These are phyloP conservation scores for Paracorniculantispora psalliotae DNA, from an alignment of 2,329 filamentous ascomycete genomes.

Conservation along the genomic window DNA sequence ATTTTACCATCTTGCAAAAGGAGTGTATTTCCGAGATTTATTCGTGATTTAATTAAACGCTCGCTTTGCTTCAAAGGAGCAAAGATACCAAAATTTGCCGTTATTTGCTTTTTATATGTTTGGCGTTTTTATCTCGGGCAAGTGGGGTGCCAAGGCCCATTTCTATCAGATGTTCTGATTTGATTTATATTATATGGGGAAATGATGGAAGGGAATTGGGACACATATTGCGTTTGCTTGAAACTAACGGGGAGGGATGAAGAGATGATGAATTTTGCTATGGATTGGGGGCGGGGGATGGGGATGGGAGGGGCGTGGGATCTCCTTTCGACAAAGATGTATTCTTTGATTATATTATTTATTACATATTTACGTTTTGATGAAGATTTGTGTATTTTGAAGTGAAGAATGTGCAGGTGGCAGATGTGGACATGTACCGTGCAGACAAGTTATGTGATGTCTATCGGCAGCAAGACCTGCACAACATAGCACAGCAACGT, in stretches of 20 bases:
- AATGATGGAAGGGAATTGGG: background rate
- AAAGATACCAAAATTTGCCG: constrained; percentile 1
- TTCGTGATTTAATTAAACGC: background rate
- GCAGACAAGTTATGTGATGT: too few relatives aligned
- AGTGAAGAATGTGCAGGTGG: too few relatives aligned
- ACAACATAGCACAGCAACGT: too few relatives aligned
- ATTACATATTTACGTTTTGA: background rate
- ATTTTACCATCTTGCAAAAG: background rate
- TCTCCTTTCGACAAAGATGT: background rate
- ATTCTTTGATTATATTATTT: background rate
- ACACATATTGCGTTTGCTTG: background rate
- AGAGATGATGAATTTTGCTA: background rate
- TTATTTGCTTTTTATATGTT: background rate
- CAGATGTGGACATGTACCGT: too few relatives aligned
- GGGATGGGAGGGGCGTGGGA: too few relatives aligned
- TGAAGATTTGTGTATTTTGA: too few relatives aligned
- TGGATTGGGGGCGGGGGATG: background rate
- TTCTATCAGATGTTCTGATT: background rate
- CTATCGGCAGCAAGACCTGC: too few relatives aligned
- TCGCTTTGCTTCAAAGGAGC: background rate
- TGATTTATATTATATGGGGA: background rate
- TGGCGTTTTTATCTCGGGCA: background rate
- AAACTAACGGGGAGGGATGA: background rate
- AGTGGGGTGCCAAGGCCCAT: background rate
- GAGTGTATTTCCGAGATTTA: background rate